Evolutionary conservation across 1,139 yeast genomes (phyloP), one percentile per base, ranked within the genome.

Genomic region (Nadsonia starkeyi-henricii): DNA sequence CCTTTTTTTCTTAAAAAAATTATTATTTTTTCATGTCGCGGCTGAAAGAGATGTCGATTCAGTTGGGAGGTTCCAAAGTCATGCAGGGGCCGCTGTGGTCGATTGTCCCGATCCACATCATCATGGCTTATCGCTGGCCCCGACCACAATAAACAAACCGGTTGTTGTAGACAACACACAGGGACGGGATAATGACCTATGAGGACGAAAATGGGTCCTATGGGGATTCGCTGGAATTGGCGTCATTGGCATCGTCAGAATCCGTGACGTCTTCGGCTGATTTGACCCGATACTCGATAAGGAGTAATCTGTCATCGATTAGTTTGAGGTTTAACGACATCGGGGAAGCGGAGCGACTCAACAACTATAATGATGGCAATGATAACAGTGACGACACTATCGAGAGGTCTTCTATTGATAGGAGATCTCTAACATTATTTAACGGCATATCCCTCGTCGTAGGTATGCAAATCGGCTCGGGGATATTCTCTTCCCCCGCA

Each of bases 381-480:
- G n/a, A n/a, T n/a, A n/a, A n/a, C n/a, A n/a, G n/a, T n/a, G n/a
- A n/a, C n/a, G n/a, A n/a, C n/a, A n/a, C n/a, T n/a, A n/a, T n/a
- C n/a, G n/a, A n/a, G n/a, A n/a, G 55, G 21, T 64, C 66, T 5
- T 54, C 63, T 21, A 67, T 63, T 47, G 62, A 59, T 48, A 67
- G 62, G 50, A 66, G 64, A 49, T 56, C 62, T 20, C 56, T 68
- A 28, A 62, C 61, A 20, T 58, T 62, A 47, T 45, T 65, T 28
- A 65, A 68, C 50, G 72, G 73, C 2, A 55, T 69, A 39, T 66
- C 68, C 19, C 57, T 69, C 28, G 71, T 69, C 2, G 59, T 69
- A 33, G 73, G 73, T 3, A 57, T 69, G 20, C 72, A 69, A 53
- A 65, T 69, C 41, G 73, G 73, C 13, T 68, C 73, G 4, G 73